Conservation (phyloP, 495 filamentous ascomycete genomes). For the Chaetomium tenue region DNA sequence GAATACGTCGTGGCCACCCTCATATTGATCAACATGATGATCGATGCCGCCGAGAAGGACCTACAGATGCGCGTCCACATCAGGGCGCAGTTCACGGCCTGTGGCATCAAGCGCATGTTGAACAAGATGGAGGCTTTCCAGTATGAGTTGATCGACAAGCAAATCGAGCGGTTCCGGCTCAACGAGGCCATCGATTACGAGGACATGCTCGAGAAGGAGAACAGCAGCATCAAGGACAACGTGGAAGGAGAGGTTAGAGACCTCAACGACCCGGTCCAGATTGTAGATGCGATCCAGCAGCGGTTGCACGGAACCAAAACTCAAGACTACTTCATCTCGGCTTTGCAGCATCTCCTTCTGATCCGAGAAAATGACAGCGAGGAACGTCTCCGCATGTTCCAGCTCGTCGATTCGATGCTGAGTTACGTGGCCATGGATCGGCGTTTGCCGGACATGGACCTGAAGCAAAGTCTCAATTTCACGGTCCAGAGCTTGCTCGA, state of each 20-base stretch:
- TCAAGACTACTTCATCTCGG: conserved; percentile 93
- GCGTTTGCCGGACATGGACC: conserved; percentile 90
- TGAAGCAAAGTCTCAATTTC: conserved; percentile 95
- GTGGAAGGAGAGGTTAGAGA: conserved; percentile 91
- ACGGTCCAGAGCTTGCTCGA: conserved; percentile 94
- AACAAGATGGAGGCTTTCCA: conserved; percentile 98
- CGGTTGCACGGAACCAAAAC: conserved; percentile 79
- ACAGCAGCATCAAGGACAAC: conserved; percentile 82
- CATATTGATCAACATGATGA: conserved; percentile 93
- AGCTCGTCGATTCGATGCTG: conserved; percentile 95
- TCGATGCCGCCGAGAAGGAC: conserved; percentile 86
- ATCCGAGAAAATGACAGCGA: conserved; percentile 92
- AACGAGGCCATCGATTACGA: conserved; percentile 98
- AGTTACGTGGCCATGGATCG: conserved; percentile 99
- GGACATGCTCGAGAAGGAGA: conserved; percentile 89
- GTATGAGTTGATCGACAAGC: conserved; percentile 97
- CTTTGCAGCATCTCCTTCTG: conserved; percentile 90
- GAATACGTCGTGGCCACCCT: conserved; percentile 96
- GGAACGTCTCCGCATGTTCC: conserved; percentile 93
- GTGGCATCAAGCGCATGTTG: conserved; percentile 91
- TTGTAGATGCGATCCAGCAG: conserved; percentile 88
- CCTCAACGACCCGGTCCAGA: conserved; percentile 87
- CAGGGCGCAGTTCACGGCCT: conserved; percentile 91
- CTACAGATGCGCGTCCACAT: conserved; percentile 91
- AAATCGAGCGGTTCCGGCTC: conserved; percentile 87